Evolutionary conservation across 345 rosid genomes (phyloP).

Genomic region (Sisymbrium altissimum): DNA sequence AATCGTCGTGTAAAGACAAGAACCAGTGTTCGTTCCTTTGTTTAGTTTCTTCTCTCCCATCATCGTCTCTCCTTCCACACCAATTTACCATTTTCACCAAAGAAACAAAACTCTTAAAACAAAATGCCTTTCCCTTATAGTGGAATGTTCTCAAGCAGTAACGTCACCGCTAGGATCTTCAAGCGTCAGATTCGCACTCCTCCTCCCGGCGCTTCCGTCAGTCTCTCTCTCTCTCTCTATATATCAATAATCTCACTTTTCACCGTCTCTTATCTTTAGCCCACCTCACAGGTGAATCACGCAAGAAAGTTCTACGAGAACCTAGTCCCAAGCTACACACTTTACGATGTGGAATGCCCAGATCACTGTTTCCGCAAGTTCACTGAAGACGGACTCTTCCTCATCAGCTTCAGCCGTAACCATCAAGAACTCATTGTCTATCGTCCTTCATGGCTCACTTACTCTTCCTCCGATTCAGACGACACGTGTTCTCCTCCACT

Average conservation of each 20-base stretch:
- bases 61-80: constrained; percentile 25
- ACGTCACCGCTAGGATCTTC: constrained; percentile 77
- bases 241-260: neutral
- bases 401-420: constrained; percentile 81
- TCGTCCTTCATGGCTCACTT: constrained; percentile 81
- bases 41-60: neutral
- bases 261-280: neutral
- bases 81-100: constrained; percentile 8
- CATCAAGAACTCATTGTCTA: constrained; percentile 85
- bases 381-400: constrained; percentile 94
- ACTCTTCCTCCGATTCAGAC: constrained; percentile 49
- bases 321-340: constrained; percentile 76
- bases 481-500: constrained; percentile 35
- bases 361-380: constrained; percentile 90
- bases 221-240: constrained; percentile 1
- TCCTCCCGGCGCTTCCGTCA: constrained; percentile 61
- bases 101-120: constrained; percentile 6
- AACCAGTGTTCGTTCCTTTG: neutral
- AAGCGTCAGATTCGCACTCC: constrained; percentile 74
- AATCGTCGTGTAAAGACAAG: neutral
- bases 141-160: constrained; percentile 58
- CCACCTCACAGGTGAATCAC: constrained; percentile 56
- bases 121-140: too few relatives aligned
- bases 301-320: constrained; percentile 88
- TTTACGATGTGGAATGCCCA: constrained; percentile 84